phyloP scores from a whole-genome alignment of 805 yeast species.

The Jamesozyma spencerorum region DNA sequence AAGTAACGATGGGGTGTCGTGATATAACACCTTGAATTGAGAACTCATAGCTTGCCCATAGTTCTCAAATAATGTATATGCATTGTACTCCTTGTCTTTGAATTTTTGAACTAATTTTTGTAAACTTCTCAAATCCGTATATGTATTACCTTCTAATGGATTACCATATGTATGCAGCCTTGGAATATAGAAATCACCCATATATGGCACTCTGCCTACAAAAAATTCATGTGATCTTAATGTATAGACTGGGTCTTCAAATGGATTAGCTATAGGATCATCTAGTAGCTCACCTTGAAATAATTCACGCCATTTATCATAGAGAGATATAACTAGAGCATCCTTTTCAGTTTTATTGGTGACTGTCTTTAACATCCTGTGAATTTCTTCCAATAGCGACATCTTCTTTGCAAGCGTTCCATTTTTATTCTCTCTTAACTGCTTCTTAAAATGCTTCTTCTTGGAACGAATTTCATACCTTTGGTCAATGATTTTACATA shows the following conservation, averaged over 20 bases:
- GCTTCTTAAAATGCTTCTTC: constrained; percentile 17
- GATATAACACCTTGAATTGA: constrained; percentile 22
- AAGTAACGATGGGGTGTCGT: constrained; percentile 19
- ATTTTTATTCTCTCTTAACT: constrained; percentile 16
- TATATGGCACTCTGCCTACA: constrained; percentile 23
- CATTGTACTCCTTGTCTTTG: constrained; percentile 19
- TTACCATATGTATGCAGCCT: constrained; percentile 11
- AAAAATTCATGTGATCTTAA: constrained; percentile 26
- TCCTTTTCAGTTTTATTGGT: not conserved
- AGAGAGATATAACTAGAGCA: constrained; percentile 14
- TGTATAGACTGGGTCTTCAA: constrained; percentile 19
- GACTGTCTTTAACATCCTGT: constrained; percentile 10
- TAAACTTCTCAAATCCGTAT: constrained; percentile 14
- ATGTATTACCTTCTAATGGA: not conserved
- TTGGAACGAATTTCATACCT: constrained; percentile 19
- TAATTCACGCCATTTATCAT: constrained; percentile 21
- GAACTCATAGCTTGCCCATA: constrained; percentile 14
- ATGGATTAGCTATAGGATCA: constrained; percentile 25
- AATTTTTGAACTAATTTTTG: constrained; percentile 15
- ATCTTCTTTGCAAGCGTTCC: constrained; percentile 18
- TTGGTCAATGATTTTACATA: constrained; percentile 21
- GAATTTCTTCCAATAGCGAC: constrained; percentile 15
- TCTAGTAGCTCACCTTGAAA: constrained; percentile 20
- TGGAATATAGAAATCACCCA: constrained; percentile 29
- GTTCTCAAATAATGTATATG: constrained; percentile 15